Conservation (phyloP, 805 yeast genomes). For the Yueomyces sp. region DNA sequence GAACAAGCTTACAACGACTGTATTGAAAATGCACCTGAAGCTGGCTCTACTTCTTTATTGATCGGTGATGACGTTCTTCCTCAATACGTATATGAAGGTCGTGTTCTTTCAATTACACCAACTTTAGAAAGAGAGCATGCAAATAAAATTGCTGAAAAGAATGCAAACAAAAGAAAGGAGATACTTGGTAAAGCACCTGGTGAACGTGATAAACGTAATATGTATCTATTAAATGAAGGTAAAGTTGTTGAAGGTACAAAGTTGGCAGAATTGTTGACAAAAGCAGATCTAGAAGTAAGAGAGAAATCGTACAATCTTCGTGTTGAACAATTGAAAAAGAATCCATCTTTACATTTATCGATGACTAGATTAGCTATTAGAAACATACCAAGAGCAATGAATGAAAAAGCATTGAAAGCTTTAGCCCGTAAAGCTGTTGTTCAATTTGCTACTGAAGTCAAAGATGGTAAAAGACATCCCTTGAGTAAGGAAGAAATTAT, state of each 20-base stretch:
- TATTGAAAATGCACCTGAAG: slow-evolving; percentile 64
- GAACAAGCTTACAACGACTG: slow-evolving; percentile 56
- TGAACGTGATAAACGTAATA: slow-evolving; percentile 70
- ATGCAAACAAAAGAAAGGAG: slow-evolving; percentile 60
- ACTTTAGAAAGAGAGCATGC: slow-evolving; percentile 87
- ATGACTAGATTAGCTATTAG: slow-evolving; percentile 89
- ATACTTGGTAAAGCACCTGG: slow-evolving; percentile 67
- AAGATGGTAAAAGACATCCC: slow-evolving; percentile 61
- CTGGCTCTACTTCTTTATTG: slow-evolving; percentile 48
- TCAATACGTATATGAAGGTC: slow-evolving; percentile 81
- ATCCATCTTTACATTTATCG: slow-evolving; percentile 86
- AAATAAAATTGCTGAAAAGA: slow-evolving; percentile 52
- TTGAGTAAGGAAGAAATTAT: slow-evolving; percentile 77
- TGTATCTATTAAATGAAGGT: slow-evolving; percentile 87
- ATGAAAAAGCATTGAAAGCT: slow-evolving; percentile 75
- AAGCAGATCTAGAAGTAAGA: slow-evolving; percentile 71
- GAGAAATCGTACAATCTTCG: slow-evolving; percentile 78
- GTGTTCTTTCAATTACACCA: slow-evolving; percentile 70
- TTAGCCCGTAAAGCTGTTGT: slow-evolving; percentile 91
- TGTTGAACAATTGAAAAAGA: slow-evolving; percentile 79
- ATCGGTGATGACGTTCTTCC: slow-evolving; percentile 89
- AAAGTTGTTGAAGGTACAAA: slow-evolving; percentile 72
- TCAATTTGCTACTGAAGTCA: slow-evolving; percentile 83
- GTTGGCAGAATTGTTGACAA: slow-evolving; percentile 53
- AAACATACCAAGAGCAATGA: slow-evolving; percentile 88